Base-by-base conservation (phyloP, 208 protist species). In the Crithidia bombi region DNA sequence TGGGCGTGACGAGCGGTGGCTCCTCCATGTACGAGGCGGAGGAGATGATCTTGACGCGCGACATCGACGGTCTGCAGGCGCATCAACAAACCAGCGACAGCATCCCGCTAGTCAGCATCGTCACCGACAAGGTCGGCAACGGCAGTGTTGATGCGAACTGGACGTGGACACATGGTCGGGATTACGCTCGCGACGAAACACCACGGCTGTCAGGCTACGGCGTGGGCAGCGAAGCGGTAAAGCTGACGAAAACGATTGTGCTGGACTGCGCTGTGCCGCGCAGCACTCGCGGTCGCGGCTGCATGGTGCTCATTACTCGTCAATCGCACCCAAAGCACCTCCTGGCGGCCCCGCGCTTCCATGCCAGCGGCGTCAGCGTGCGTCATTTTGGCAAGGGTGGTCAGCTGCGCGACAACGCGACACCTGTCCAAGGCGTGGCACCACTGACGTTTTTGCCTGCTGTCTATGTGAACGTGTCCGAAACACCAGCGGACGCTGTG, bases 201-300 rank as follows among this genome's bases (percentile, higher is more conserved):
- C 12, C 1, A 14, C 57, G 57, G 0, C 21, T 57, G 17, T 11
- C 11, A 5, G 36, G 26, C 17, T 54, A 41, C 44, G 39, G 56
- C 21, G 64, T 79, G 0, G 64, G 46, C 56, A 61, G 64, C 10
- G 80, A 85, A 62, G 63, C 65, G 5, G 72, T 73, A 21, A 30
- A 57, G 10, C 56, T 85, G 39, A 58, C 72, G 28, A 78, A 81
- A 57, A 73, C 70, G 39, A 64, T 85, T 51, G 75, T 81, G 68
- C 26, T 85, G 7, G 68, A 73, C 28, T 85, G 80, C 61, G 56
- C 69, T 4, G 69, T 78, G 2, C 65, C 72, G 2, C 49, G 51
- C 9, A 19, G 30, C 19, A 32, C 38, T 11, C 19, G 32, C 15
- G 44, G 35, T 10, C 26, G 46, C 10, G 66, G 71, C 17, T 82